Percentiles rank a stretch among this genome's conserved stretches.
These are phyloP conservation scores for Magnusiomyces ingens DNA, from an alignment of 1,139 yeast species.

Conservation along the genomic window DNA sequence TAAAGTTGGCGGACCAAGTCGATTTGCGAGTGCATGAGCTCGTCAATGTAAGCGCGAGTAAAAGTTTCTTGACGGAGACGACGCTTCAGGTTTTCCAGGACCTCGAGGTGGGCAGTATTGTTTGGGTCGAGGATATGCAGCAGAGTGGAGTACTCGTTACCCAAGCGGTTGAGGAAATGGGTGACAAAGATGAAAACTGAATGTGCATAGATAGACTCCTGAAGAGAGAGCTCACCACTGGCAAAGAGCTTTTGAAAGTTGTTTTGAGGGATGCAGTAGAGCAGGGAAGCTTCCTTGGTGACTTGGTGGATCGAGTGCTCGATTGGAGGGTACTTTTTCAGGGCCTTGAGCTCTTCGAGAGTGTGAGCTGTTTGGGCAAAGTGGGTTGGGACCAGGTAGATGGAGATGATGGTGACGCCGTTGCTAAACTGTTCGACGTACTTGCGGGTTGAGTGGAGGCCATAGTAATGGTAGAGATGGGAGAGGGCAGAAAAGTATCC, in stretches of 20 bases:
- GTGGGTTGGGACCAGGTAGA: constrained; percentile 62
- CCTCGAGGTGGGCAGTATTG: constrained; percentile 58
- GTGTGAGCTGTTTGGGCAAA: constrained; percentile 34
- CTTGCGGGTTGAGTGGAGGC: constrained; percentile 77
- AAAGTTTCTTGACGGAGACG: constrained; percentile 91
- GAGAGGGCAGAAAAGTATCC: constrained; percentile 85
- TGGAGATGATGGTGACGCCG: constrained; percentile 79
- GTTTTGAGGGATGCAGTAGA: constrained; percentile 87
- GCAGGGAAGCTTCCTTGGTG: constrained; percentile 86
- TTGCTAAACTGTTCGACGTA: constrained; percentile 92
- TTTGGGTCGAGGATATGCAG: constrained; percentile 55
- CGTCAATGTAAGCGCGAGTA: constrained; percentile 77
- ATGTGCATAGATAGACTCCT: constrained; percentile 91
- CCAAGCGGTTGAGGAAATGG: constrained; percentile 89
- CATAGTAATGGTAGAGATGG: constrained; percentile 84
- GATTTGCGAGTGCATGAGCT: constrained; percentile 63
- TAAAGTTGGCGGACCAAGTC: constrained; percentile 76
- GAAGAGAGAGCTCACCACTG: constrained; percentile 75
- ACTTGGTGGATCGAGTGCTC: constrained; percentile 84
- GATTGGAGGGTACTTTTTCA: constrained; percentile 39
- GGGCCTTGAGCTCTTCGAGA: constrained; percentile 30
- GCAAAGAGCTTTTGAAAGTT: constrained; percentile 71
- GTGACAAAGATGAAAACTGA: constrained; percentile 89
- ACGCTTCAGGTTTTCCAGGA: constrained; percentile 73
- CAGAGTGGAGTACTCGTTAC: constrained; percentile 78